Conservation (phyloP, 306 rosid genomes). For the Pyrus pyrifolia region DNA sequence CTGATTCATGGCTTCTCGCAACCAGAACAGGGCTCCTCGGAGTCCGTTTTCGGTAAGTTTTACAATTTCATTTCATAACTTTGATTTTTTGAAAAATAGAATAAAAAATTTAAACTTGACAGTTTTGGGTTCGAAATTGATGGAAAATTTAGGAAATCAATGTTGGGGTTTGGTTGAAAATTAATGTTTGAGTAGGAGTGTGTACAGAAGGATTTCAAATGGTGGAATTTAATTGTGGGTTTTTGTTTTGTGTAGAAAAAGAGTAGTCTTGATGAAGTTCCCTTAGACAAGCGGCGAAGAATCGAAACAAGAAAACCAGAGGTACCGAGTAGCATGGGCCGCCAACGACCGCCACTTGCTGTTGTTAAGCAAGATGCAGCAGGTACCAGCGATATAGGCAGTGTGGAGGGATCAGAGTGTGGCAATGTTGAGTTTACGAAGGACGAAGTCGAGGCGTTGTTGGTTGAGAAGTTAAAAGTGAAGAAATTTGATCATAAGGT, state of each 20-base stretch:
- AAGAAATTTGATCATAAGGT: slow-evolving; percentile 70
- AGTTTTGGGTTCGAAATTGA: background rate
- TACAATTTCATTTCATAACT: background rate
- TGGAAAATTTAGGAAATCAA: background rate
- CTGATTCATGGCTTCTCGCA: slow-evolving; percentile 57
- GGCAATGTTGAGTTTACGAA: slow-evolving; percentile 48
- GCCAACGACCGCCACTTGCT: slow-evolving; percentile 9
- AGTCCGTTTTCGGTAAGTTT: slow-evolving; percentile 56
- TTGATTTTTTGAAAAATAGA: background rate
- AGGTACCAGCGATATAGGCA: slow-evolving; percentile 25
- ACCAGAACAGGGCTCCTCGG: slow-evolving; percentile 77
- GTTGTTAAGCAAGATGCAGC: slow-evolving; percentile 33
- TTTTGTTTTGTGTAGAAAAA: slow-evolving; percentile 40
- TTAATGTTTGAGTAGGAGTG: background rate
- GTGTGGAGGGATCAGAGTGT: slow-evolving; percentile 32
- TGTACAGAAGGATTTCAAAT: background rate
- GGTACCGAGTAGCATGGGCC: slow-evolving; percentile 18
- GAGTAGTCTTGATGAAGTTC: slow-evolving; percentile 40
- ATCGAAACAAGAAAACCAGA: slow-evolving; percentile 44
- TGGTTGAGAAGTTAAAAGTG: slow-evolving; percentile 59
- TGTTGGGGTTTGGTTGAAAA: background rate
- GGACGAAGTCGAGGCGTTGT: slow-evolving; percentile 58
- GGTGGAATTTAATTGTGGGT: background rate
- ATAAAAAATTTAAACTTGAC: background rate
- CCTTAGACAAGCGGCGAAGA: slow-evolving; percentile 55